A percentile compares a stretch with the other conserved stretches of the same genome.
Conservation (phyloP, 257 asterid genomes). For the Solanum ossicruentum region DNA sequence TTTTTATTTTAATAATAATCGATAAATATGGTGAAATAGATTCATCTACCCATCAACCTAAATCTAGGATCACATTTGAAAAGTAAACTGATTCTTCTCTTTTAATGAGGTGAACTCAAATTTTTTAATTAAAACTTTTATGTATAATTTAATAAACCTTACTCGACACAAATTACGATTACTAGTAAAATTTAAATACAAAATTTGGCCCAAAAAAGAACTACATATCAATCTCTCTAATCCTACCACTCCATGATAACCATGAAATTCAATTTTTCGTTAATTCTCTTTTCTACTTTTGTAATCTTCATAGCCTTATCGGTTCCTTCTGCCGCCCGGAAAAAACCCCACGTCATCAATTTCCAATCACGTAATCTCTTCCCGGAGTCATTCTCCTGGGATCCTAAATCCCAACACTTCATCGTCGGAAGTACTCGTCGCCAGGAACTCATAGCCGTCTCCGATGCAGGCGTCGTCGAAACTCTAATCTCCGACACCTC, state of each 20-base stretch:
- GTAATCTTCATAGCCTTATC: conserved; percentile 6
- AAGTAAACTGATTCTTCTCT: too few species aligned
- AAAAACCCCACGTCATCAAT: conserved; percentile 42
- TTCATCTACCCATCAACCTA: too few species aligned
- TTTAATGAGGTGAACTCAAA: too few species aligned
- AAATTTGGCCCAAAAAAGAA: not conserved
- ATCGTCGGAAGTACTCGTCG: conserved; percentile 50
- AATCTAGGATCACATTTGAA: too few species aligned
- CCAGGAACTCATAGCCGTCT: conserved; percentile 43
- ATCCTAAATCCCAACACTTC: conserved; percentile 64
- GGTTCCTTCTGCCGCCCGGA: conserved; percentile 13
- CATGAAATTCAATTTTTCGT: not conserved
- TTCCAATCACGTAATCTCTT: conserved; percentile 49
- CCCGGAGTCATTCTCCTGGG: conserved; percentile 72
- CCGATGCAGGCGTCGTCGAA: conserved; percentile 67
- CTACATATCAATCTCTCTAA: not conserved
- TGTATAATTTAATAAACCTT: too few species aligned
- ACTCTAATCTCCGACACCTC: conserved; percentile 35
- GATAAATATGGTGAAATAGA: too few species aligned
- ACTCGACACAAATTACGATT: not conserved
- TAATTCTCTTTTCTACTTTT: not conserved
- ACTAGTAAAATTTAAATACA: not conserved
- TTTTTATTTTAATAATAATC: too few species aligned
- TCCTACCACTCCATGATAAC: not conserved
- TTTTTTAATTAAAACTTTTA: too few species aligned